These are phyloP conservation scores for Chlorociboria aeruginascens DNA, from an alignment of 495 filamentous ascomycete genomes.

Conservation along the genomic window DNA sequence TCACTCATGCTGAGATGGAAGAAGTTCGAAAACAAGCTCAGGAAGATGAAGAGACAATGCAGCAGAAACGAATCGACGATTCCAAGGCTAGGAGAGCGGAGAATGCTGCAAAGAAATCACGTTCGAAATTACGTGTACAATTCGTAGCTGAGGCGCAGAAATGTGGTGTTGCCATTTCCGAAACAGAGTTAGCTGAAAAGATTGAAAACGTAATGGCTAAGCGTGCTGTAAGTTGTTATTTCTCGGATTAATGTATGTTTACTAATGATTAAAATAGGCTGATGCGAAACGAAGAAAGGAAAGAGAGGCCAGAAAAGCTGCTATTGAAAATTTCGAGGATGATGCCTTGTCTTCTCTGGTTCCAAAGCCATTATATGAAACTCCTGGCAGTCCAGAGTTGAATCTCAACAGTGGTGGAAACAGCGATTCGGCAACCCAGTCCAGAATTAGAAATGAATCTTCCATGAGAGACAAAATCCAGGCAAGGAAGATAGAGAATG, in stretches of 20 bases:
- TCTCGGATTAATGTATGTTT: too few species aligned
- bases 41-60: neutral
- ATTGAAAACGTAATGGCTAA: conserved; percentile 9
- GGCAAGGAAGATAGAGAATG: neutral
- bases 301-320: too few species aligned
- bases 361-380: too few species aligned
- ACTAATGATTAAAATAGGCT: too few species aligned
- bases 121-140: neutral
- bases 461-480: neutral
- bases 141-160: conserved; percentile 3
- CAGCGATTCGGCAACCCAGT: too few species aligned
- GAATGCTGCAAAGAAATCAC: conserved; percentile 1
- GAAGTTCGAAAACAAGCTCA: neutral
- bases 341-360: too few species aligned
- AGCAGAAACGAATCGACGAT: neutral
- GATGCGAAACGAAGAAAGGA: too few species aligned
- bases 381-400: too few species aligned
- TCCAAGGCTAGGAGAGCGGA: conserved; percentile 3
- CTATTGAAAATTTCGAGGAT: too few species aligned
- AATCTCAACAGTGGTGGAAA: too few species aligned
- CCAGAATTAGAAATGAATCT: too few species aligned
- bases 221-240: neutral
- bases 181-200: neutral
- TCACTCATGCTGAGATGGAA: neutral
- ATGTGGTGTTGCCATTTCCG: neutral